phyloP scores from a whole-genome alignment of 129 eudicot genomes.

The Flaveria ramosissima region DNA sequence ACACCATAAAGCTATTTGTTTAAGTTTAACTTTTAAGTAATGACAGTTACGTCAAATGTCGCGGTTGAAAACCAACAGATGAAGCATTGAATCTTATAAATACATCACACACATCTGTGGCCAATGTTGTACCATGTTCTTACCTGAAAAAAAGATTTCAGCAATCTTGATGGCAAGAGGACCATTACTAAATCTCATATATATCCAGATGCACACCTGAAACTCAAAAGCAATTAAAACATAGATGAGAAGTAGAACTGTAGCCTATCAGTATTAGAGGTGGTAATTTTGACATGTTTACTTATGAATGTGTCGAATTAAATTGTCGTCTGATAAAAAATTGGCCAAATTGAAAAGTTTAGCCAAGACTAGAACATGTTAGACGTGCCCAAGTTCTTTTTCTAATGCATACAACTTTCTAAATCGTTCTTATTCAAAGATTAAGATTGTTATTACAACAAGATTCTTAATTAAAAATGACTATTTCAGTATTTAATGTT shows the following conservation, averaged over 20 bases:
- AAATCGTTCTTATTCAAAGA: neutral
- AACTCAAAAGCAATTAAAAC: conserved; percentile 9
- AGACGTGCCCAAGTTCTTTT: neutral
- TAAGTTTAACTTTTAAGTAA: neutral
- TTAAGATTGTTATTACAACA: neutral
- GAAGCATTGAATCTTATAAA: conserved; percentile 11
- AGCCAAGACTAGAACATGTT: neutral
- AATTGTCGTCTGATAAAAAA: neutral
- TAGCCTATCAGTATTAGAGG: neutral
- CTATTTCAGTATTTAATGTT: neutral
- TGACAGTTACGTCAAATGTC: conserved; percentile 5
- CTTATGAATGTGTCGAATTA: neutral
- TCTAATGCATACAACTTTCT: neutral
- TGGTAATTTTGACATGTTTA: neutral
- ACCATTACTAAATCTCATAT: conserved; percentile 41
- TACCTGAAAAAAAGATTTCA: conserved; percentile 62
- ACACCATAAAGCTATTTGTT: conserved; percentile 19
- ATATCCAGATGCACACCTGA: conserved; percentile 60
- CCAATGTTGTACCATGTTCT: neutral
- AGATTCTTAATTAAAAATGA: neutral
- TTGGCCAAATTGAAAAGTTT: neutral
- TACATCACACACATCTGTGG: conserved; percentile 8
- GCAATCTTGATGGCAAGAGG: conserved; percentile 49
- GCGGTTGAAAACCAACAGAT: conserved; percentile 18
- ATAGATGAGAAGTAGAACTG: neutral